phyloP scores from a whole-genome alignment of 2,329 filamentous ascomycete species.

The Fusarium liriodendri region DNA sequence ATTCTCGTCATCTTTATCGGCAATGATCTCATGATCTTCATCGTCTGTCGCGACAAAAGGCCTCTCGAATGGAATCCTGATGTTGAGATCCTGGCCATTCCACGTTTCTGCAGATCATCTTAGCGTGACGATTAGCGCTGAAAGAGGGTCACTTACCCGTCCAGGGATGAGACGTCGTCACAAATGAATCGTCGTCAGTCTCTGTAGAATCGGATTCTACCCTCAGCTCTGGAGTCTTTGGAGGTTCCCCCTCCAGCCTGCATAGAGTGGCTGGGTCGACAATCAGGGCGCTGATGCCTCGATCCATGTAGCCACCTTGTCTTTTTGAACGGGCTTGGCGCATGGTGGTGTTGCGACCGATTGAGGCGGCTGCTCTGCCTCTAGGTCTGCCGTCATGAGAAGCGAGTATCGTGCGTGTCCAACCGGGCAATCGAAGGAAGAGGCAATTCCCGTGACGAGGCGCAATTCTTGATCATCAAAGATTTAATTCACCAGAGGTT shows the following conservation, averaged over 20 bases:
- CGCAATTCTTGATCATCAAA: neutral
- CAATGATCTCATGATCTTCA: neutral
- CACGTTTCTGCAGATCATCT: neutral
- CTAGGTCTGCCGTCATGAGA: neutral
- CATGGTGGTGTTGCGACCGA: neutral
- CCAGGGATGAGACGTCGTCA: neutral
- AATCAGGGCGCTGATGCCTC: neutral
- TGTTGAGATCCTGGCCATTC: neutral
- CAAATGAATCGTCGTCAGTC: neutral
- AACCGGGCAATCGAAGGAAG: neutral
- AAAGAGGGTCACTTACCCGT: neutral
- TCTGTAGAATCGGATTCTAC: neutral
- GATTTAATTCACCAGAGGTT: neutral
- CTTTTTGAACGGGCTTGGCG: neutral
- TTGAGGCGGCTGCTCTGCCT: neutral
- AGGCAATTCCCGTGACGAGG: neutral
- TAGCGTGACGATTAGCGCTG: neutral
- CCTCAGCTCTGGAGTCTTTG: neutral
- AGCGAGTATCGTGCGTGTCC: neutral
- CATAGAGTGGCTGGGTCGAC: neutral
- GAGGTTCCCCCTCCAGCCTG: neutral
- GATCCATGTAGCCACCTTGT: neutral
- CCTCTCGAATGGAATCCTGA: neutral
- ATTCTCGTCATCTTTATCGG: neutral
- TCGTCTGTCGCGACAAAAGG: neutral